Evolutionary conservation across 2,329 filamentous ascomycete genomes (phyloP), one percentile per base, ranked within the genome.

Genomic region (Biscogniauxia sp.): DNA sequence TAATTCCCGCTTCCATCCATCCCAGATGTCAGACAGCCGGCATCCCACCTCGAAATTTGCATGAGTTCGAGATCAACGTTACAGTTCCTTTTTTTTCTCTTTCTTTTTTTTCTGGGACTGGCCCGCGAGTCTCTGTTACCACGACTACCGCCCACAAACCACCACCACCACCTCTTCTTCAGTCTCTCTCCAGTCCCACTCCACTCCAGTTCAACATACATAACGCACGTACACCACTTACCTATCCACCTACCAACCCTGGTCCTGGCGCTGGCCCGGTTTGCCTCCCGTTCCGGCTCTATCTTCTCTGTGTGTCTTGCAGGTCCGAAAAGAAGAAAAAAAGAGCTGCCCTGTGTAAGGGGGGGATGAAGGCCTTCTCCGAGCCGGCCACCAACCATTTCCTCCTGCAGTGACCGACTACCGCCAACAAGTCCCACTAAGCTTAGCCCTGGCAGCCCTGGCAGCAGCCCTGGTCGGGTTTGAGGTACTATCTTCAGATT

Each of bases 11-110:
- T 25, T 3, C 28, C 28, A 23, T 32, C 37, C 53, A 55, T 57
- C 51, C 62, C 64, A 64, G 61, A 60, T 62, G 58, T 61, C 23
- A 61, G 49, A 55, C 51, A 41, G 56, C 54, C 59, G 58, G 56
- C 60, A 61, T 60, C 56, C 55, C 61, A 66, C 65, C 58, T 63
- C 60, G 52, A 51, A 53, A 53, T 62, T 61, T 61, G 63, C 56
- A 57, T 11, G 28, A 63, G 59, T 56, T 61, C 66, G 66, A 68
- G 66, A 61, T 69, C 66, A 69, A 69, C 67, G 67, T 69, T 69
- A 68, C 67, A 69, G 59, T 66, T 53, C 2, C 9, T 32, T 2
- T 23, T 23, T 23, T 23, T 23, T 5, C 5, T 59, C 54, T 9
- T 32, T 32, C 2, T 23, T 23, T 23, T 23, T 23, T 5, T 23